Conservation (phyloP, 2,329 filamentous ascomycete genomes). For the Fusarium cyanostomum region DNA sequence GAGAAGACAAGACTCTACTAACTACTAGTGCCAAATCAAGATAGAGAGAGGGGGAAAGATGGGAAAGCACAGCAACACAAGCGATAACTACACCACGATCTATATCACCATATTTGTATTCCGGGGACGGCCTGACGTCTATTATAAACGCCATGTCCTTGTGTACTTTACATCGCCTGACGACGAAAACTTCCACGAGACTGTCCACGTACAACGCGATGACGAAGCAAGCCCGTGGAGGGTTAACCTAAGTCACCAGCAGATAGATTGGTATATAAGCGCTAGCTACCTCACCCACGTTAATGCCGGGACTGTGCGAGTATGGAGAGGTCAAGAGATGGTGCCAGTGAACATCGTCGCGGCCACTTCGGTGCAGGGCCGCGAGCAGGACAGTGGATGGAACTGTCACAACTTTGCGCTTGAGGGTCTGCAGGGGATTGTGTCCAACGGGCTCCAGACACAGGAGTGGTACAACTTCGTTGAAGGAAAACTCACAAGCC, state of each 20-base stretch:
- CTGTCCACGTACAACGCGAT: background rate
- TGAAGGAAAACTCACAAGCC: background rate
- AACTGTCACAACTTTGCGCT: constrained; percentile 1
- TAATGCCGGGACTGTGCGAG: background rate
- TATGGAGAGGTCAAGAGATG: background rate
- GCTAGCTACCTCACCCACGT: background rate
- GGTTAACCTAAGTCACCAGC: background rate
- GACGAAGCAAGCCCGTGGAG: background rate
- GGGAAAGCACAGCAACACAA: too few species aligned
- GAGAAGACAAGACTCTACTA: too few species aligned
- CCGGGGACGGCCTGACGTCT: too few species aligned
- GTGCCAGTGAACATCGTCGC: background rate
- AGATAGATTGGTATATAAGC: background rate
- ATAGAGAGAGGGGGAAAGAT: too few species aligned
- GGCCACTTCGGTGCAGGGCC: background rate
- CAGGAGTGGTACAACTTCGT: background rate
- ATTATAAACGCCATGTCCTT: too few species aligned
- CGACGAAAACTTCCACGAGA: background rate
- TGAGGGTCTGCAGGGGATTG: background rate
- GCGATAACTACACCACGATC: too few species aligned
- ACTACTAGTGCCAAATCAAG: too few species aligned
- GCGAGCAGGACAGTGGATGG: background rate
- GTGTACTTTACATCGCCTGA: background rate
- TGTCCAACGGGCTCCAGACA: background rate
- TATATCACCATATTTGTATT: too few species aligned